A percentile compares a stretch with the other conserved stretches of the same genome.
phyloP scores from a whole-genome alignment of 371 early-diverging fungal genomes.

The Apophysomyces variabilis region DNA sequence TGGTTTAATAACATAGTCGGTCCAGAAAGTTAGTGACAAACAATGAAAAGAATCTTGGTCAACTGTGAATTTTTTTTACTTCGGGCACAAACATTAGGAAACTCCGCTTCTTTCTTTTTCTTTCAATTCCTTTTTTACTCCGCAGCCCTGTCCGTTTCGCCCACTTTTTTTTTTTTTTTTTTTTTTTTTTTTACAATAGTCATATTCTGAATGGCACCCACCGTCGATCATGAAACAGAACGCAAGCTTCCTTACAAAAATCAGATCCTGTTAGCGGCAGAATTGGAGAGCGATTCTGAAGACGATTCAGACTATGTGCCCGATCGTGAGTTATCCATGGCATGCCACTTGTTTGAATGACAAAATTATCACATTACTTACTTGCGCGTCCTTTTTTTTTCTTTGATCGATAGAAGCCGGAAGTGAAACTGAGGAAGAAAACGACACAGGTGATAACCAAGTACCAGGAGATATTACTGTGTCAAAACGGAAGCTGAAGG shows the following conservation, averaged over 20 bases:
- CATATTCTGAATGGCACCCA: not conserved
- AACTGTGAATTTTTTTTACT: too few relatives aligned
- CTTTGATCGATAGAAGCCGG: not conserved
- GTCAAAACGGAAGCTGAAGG: slow-evolving; percentile 7
- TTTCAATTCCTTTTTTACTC: not conserved
- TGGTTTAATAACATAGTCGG: too few relatives aligned
- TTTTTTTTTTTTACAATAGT: not conserved
- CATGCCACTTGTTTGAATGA: too few relatives aligned
- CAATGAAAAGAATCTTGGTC: too few relatives aligned
- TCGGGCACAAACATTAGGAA: too few relatives aligned
- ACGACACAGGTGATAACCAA: not conserved
- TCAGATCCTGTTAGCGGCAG: slow-evolving; percentile 4
- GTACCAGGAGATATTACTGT: not conserved
- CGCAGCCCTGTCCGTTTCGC: not conserved
- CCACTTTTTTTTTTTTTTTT: not conserved
- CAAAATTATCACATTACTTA: not conserved
- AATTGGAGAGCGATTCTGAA: slow-evolving; percentile 20
- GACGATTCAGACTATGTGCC: slow-evolving; percentile 30
- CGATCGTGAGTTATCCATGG: slow-evolving; percentile 21
- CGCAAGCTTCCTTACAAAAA: not conserved
- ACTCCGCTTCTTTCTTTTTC: not conserved
- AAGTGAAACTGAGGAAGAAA: slow-evolving; percentile 9
- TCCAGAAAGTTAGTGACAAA: too few relatives aligned
- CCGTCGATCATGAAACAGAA: not conserved
- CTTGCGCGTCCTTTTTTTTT: slow-evolving; percentile 1